These are phyloP conservation scores for Aspergillus fischeri DNA, from an alignment of 2,329 filamentous ascomycete genomes.

Conservation along the genomic window DNA sequence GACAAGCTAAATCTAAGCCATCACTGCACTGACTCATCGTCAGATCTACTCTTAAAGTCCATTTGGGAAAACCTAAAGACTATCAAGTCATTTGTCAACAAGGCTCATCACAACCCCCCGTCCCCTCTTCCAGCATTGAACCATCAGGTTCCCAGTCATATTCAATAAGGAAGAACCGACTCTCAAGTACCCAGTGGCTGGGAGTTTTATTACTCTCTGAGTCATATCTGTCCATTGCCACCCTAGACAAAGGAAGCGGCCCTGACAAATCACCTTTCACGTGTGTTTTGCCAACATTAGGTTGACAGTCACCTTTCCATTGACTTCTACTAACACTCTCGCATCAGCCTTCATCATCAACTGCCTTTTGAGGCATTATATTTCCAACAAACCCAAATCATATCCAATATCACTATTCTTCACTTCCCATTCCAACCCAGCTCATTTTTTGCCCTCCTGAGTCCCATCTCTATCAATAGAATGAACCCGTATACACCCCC, in stretches of 20 bases:
- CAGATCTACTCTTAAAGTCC: not conserved
- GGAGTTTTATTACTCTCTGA: not conserved
- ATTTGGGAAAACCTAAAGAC: not conserved
- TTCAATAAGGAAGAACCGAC: not conserved
- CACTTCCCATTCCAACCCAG: not conserved
- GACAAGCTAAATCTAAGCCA: not conserved
- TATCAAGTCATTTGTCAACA: not conserved
- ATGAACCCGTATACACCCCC: conserved; percentile 27
- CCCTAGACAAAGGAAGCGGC: conserved; percentile 4
- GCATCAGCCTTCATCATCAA: conserved; percentile 19
- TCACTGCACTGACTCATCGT: not conserved
- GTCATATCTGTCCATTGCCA: conserved; percentile 7
- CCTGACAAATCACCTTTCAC: conserved; percentile 22
- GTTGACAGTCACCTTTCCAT: conserved; percentile 18
- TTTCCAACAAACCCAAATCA: not conserved
- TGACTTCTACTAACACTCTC: conserved; percentile 23
- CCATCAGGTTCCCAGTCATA: not conserved
- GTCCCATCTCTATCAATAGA: conserved; percentile 2
- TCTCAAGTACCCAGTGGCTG: not conserved
- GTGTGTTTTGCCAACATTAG: conserved; percentile 7
- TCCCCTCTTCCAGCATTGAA: not conserved
- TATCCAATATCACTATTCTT: not conserved
- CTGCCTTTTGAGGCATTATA: conserved; percentile 8
- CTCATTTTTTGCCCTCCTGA: not conserved
- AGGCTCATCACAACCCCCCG: not conserved